These are phyloP conservation scores for Hordeum pubiflorum DNA, from an alignment of 202 grass and related monocot genomes.

Conservation along the genomic window DNA sequence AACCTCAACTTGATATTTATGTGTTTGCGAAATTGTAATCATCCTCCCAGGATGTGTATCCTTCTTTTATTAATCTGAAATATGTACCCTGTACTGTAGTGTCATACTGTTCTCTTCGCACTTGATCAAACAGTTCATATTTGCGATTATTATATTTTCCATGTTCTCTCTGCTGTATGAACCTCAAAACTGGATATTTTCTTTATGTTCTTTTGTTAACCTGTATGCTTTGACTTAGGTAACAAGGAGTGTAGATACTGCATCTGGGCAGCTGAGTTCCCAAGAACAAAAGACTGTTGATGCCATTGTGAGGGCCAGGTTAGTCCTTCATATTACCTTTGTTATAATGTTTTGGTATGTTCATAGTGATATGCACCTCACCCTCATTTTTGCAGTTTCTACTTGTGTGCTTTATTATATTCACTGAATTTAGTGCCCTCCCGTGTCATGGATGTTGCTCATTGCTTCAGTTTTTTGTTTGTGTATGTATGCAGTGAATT, in stretches of 20 bases:
- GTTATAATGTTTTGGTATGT: constrained; percentile 3
- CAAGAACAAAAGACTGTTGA: constrained; percentile 68
- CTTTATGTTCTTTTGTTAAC: constrained; percentile 3
- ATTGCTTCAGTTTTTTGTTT: constrained; percentile 20
- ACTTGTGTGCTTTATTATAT: constrained; percentile 1
- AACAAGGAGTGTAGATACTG: constrained; percentile 66
- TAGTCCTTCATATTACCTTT: background rate
- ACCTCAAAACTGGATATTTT: background rate
- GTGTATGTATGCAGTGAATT: constrained; percentile 54
- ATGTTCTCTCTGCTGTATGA: background rate
- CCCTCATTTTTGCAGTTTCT: background rate
- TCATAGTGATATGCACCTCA: background rate
- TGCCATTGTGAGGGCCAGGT: constrained; percentile 74
- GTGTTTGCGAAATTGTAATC: background rate
- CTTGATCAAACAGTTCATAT: constrained; percentile 3
- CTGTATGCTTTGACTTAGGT: constrained; percentile 29
- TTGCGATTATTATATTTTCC: background rate
- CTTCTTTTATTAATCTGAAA: background rate
- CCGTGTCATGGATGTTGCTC: constrained; percentile 18
- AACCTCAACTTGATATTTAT: background rate
- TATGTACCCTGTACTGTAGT: background rate
- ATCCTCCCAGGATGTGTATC: background rate
- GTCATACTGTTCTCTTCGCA: background rate
- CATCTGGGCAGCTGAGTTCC: constrained; percentile 54
- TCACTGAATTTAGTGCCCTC: constrained; percentile 13